Evolutionary conservation across 257 asterid genomes (phyloP).

Genomic region (Salvia miltiorrhiza): DNA sequence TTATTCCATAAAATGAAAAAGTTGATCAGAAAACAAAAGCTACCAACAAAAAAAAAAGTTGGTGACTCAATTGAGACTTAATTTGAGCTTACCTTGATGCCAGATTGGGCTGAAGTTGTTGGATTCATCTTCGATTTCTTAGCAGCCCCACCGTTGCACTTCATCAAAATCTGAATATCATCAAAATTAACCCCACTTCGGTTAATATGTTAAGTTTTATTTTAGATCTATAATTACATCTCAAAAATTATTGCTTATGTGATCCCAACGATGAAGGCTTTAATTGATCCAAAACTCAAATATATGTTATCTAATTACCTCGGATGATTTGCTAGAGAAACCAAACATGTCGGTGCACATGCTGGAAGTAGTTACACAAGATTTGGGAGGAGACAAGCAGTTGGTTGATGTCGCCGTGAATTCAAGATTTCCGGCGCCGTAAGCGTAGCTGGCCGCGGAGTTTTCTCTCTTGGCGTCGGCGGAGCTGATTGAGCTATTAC

Average conservation of each 20-base stretch:
- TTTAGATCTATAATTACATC: not conserved
- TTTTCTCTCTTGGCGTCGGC: not conserved
- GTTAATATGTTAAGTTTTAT: not conserved
- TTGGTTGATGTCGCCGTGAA: not conserved
- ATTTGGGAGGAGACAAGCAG: not conserved
- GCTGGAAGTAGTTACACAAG: not conserved
- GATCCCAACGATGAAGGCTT: not conserved
- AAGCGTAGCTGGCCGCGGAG: not conserved
- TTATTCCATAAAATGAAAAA: slow-evolving; percentile 40
- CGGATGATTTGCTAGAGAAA: slow-evolving; percentile 9
- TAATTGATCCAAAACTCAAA: not conserved
- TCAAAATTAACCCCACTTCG: not conserved
- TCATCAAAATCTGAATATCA: not conserved
- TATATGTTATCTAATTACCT: not conserved
- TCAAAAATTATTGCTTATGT: not conserved
- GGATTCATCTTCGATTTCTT: slow-evolving; percentile 66
- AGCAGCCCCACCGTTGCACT: slow-evolving; percentile 67
- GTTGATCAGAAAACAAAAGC: slow-evolving; percentile 23
- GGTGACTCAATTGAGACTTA: not conserved
- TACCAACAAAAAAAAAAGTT: not conserved
- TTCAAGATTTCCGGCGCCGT: not conserved
- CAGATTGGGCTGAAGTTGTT: slow-evolving; percentile 55
- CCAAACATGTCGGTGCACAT: not conserved
- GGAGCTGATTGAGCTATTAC: slow-evolving; percentile 4
- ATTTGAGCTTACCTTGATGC: slow-evolving; percentile 57